Base-by-base conservation (phyloP, 1,284 basidiomycete genomes). In the Ceratobasidium sp. region DNA sequence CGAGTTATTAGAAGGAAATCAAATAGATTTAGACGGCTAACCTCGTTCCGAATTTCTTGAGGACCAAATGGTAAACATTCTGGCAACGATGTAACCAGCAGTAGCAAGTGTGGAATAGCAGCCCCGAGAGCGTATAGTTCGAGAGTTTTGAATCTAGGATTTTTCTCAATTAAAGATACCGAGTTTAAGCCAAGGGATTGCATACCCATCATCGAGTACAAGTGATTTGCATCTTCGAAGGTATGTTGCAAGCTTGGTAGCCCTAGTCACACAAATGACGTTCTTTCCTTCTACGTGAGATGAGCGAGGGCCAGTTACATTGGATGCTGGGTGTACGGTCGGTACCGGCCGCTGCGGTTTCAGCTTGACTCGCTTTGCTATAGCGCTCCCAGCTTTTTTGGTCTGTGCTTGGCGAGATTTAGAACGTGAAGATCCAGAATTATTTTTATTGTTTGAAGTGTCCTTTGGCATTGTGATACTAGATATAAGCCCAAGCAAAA, bases 51-150 rank as follows among this genome's bases (percentile, higher is more conserved):
- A 46, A 96, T 90, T 82, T 94, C 90, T 79, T 91, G 86, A 69
- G 85, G 81, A 0, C 90, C 82, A 82, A 89, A 95, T 0, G 95
- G 94, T 26, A 97, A 87, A 70, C 93, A 90, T 10, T 90, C 87
- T 0, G 95, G 91, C 6, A 97, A 86, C 20, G 94, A 92, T 17
- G 92, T 88, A 5, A 90, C 85, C 1, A 97, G 87, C 52, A 92
- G 89, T 40, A 94, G 85, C 20, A 95, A 89, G 81, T 93, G 93
- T 1, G 95, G 94, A 73, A 97, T 96, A 0, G 95, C 95, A 1
- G 96, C 94, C 33, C 93, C 93, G 88, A 96, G 91, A 1, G 95
- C 95, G 80, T 90, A 91, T 42, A 97, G 86, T 83, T 92, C 90
- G 28, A 97, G 83, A 1, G 89, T 91, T 80, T 93, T 93, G 82